phyloP scores from a whole-genome alignment of 176 grass and related monocot genomes.

The Chrysopogon serrulatus region DNA sequence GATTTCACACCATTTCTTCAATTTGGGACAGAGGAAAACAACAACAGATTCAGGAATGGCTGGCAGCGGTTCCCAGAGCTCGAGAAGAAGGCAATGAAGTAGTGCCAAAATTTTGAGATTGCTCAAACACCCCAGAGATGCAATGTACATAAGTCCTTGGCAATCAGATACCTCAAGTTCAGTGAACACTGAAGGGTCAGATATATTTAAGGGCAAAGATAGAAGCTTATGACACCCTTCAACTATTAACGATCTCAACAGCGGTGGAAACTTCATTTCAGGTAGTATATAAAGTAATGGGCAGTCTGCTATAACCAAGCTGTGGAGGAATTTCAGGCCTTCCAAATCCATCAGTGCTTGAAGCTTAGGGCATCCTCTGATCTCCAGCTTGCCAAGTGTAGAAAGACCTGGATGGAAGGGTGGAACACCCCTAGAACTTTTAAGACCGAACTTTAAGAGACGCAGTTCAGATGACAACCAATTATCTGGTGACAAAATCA shows the following conservation, averaged over 20 bases:
- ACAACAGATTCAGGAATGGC: no score
- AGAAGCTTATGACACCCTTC: slow-evolving; percentile 24
- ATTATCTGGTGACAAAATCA: background rate
- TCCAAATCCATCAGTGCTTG: background rate
- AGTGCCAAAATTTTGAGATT: no score
- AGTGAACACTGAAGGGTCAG: no score
- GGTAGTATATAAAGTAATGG: background rate
- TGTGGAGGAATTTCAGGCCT: background rate
- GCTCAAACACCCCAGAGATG: no score
- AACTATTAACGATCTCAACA: slow-evolving; percentile 11
- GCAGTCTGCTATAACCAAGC: slow-evolving; percentile 31
- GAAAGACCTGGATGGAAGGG: background rate
- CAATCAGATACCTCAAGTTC: no score
- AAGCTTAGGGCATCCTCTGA: slow-evolving; percentile 28
- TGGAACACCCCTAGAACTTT: background rate
- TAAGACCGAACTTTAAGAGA: background rate
- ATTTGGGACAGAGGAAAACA: no score
- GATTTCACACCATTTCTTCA: no score
- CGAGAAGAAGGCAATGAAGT: no score
- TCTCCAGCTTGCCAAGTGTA: slow-evolving; percentile 23
- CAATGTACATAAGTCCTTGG: no score
- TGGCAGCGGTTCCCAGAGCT: no score
- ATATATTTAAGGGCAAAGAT: background rate
- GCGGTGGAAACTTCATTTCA: background rate
- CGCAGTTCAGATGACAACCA: background rate